Evolutionary conservation across 2,329 filamentous ascomycete species (phyloP), one percentile per base, ranked within the genome.

Genomic region (Alternaria conjuncta): DNA sequence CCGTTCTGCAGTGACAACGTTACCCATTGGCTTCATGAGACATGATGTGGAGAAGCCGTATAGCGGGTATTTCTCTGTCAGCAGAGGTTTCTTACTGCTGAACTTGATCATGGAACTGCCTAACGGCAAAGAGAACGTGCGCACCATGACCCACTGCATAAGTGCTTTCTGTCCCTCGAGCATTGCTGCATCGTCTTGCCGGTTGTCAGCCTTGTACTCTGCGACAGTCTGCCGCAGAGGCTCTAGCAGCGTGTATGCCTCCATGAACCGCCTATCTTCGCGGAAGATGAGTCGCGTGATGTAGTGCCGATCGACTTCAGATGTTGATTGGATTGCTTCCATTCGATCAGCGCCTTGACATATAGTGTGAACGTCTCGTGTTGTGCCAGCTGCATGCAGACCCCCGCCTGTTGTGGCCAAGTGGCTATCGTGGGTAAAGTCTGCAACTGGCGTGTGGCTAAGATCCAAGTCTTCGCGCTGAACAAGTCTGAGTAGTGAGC

Each of bases 1-100:
- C 73, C 95, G 93, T 75, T 99, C 96, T 7, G 96, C 94, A n/a
- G 93, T 94, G 28, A 99, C 92, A 3, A 93, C 96, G 36, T 94
- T 94, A 67, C 96, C 96, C 65, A 92, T 90, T 3, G 96, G 96
- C 75, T 94, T 96, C 84, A 99, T 94, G 9, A 96, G 85, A 75
- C 94, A 97, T 57, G 92, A 93, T 36, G 97, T 86, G 67, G 94
- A 97, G 82, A 99, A 99, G 0, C 94, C 95, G 53, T 92, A 88
- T 47, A 97, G 91, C 13, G 91, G 90, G 71, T 96, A 93, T 74
- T 94, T 96, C 77, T 99, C 96, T 0, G 96, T 99, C 55, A 98
- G 84, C 15, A 99, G 84, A 11, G 96, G 96, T 61, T 92, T 91
- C 36, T 94, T 91, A 58, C 95, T 89, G 70, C 93, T 92, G 79